These are phyloP conservation scores for Dovyalis caffra DNA, from an alignment of 345 rosid species.

Conservation along the genomic window DNA sequence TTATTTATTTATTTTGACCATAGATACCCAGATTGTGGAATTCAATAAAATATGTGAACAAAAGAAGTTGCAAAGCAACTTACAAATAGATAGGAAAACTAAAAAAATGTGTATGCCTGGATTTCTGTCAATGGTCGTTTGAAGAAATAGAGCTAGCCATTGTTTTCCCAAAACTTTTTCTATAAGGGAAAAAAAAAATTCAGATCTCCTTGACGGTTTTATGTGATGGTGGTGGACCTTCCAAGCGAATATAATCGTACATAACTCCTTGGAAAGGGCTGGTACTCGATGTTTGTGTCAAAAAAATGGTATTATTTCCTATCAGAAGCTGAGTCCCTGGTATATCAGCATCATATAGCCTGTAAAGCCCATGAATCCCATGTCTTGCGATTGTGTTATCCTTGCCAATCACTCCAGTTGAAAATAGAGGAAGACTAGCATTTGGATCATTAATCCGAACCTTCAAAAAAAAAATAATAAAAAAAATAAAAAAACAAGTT, in stretches of 20 bases:
- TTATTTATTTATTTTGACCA: no score
- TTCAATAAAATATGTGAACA: no score
- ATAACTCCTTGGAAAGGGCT: constrained; percentile 28
- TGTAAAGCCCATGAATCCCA: constrained; percentile 28
- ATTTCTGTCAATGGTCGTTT: no score
- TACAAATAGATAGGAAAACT: no score
- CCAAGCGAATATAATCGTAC: constrained; percentile 30
- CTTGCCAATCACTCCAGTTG: constrained; percentile 23
- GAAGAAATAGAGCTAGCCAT: no score
- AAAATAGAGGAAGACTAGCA: constrained; percentile 8
- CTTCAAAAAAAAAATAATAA: no score
- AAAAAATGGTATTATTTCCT: constrained; percentile 23
- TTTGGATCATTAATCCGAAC: constrained; percentile 22
- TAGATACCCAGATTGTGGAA: no score
- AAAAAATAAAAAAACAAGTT: no score
- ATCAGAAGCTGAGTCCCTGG: constrained; percentile 9
- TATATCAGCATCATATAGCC: constrained; percentile 17
- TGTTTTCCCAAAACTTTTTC: no score
- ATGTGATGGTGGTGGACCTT: constrained; percentile 11
- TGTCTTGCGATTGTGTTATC: constrained; percentile 35
- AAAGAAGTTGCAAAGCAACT: no score
- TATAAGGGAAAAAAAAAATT: no score
- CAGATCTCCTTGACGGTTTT: neutral
- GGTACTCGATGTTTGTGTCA: constrained; percentile 15
- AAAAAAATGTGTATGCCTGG: no score